Evolutionary conservation across 371 early-diverging fungal species (phyloP).

Genomic region (Neoconidiobolus thromboides): DNA sequence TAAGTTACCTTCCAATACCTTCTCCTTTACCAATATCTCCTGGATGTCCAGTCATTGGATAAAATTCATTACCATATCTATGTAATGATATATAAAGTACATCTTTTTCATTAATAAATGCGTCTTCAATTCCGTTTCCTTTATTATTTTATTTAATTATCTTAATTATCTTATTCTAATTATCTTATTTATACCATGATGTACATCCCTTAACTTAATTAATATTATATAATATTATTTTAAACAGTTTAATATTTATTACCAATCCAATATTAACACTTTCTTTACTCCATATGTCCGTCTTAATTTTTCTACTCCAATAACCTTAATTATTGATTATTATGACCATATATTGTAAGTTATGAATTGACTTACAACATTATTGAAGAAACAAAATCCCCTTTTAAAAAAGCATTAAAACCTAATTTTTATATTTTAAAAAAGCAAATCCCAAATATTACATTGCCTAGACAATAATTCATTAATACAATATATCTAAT

Average conservation of each 20-base stretch:
- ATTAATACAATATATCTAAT: background rate
- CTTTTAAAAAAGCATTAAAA: constrained; percentile 12
- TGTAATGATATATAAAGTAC: constrained; percentile 75
- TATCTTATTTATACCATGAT: constrained; percentile 36
- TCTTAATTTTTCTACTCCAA: constrained; percentile 49
- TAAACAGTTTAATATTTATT: constrained; percentile 7
- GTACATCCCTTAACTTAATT: constrained; percentile 50
- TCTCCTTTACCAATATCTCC: constrained; percentile 32
- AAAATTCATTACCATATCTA: constrained; percentile 59
- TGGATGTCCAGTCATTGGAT: constrained; percentile 40
- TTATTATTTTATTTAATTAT: constrained; percentile 6
- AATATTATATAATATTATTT: background rate
- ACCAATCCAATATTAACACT: constrained; percentile 77
- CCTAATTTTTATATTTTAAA: too few relatives aligned
- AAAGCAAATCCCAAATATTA: background rate
- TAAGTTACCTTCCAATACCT: constrained; percentile 40
- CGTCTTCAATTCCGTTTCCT: constrained; percentile 77
- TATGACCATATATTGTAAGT: background rate
- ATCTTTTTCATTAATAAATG: constrained; percentile 50
- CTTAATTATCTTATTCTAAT: background rate
- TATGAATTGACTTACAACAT: constrained; percentile 25
- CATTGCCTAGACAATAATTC: background rate
- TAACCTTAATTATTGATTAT: constrained; percentile 14
- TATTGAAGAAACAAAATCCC: constrained; percentile 84
- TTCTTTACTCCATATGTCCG: constrained; percentile 19